Conservation (phyloP, 306 rosid species). For the Amphicarpaea edgeworthii region DNA sequence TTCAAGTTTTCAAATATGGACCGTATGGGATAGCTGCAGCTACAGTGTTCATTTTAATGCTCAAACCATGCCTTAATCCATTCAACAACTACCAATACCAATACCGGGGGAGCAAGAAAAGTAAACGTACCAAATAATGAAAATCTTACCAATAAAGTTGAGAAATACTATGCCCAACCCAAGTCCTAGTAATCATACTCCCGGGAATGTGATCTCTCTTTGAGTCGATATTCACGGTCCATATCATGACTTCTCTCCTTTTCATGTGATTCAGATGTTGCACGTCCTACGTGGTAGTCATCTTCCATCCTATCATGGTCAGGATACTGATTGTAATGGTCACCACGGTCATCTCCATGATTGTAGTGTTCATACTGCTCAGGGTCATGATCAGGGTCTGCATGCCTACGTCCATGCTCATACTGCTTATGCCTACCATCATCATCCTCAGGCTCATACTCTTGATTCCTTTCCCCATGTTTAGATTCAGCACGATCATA, state of each 20-base stretch:
- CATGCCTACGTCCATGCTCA: slow-evolving; percentile 70
- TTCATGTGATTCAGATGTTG: slow-evolving; percentile 71
- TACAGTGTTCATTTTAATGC: slow-evolving; percentile 23
- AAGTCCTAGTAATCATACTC: slow-evolving; percentile 66
- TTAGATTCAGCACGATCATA: slow-evolving; percentile 76
- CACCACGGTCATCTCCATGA: slow-evolving; percentile 63
- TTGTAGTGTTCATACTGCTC: slow-evolving; percentile 61
- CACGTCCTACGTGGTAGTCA: slow-evolving; percentile 64
- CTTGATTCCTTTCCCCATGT: slow-evolving; percentile 66
- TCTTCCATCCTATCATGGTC: slow-evolving; percentile 73
- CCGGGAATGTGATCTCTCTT: slow-evolving; percentile 81
- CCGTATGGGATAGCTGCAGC: slow-evolving; percentile 29
- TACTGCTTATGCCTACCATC: slow-evolving; percentile 72
- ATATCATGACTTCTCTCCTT: slow-evolving; percentile 69
- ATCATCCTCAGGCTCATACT: slow-evolving; percentile 76
- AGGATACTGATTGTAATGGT: slow-evolving; percentile 70
- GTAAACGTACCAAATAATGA: slow-evolving; percentile 28
- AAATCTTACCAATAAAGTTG: slow-evolving; percentile 49
- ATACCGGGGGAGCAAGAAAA: slow-evolving; percentile 19
- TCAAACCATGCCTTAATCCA: slow-evolving; percentile 39
- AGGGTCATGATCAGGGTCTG: slow-evolving; percentile 71
- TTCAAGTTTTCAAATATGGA: slow-evolving; percentile 36
- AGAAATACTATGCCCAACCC: slow-evolving; percentile 5
- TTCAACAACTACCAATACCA: slow-evolving; percentile 24
- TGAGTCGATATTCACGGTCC: slow-evolving; percentile 66